A percentile compares a stretch with the other conserved stretches of the same genome.
Evolutionary conservation across 495 filamentous ascomycete species (phyloP).

Genomic region (Hypoxylon crocopeplum): DNA sequence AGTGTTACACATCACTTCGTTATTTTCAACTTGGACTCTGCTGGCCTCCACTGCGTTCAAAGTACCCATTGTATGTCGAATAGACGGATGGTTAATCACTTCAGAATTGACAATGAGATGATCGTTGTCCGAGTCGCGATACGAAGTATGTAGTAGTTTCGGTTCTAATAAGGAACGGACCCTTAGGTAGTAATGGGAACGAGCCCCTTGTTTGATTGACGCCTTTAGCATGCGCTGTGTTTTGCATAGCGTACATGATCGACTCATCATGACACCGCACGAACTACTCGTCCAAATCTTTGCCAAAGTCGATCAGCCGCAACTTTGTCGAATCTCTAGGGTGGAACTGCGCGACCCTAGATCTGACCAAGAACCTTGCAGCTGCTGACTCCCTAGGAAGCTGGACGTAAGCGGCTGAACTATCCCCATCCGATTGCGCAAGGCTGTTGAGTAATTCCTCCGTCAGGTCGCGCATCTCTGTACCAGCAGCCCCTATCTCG

Average conservation of each 20-base stretch:
- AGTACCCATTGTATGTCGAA: too few species aligned
- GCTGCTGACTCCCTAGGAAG: slow-evolving; percentile 79
- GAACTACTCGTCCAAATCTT: slow-evolving; percentile 69
- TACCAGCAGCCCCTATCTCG: slow-evolving; percentile 69
- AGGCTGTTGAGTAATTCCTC: slow-evolving; percentile 67
- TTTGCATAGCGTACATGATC: slow-evolving; percentile 1
- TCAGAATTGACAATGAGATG: too few species aligned
- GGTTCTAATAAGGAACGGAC: background rate
- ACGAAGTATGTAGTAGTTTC: too few species aligned
- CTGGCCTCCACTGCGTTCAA: too few species aligned
- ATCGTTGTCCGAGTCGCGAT: slow-evolving; percentile 1
- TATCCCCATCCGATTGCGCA: slow-evolving; percentile 64
- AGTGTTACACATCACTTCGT: too few species aligned
- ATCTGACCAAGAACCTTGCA: slow-evolving; percentile 81
- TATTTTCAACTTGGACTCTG: too few species aligned
- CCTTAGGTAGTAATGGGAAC: background rate
- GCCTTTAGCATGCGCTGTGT: slow-evolving; percentile 1
- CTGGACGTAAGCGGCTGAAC: slow-evolving; percentile 68
- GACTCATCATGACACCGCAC: background rate
- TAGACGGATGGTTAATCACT: too few species aligned
- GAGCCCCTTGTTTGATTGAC: slow-evolving; percentile 17
- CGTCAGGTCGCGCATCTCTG: slow-evolving; percentile 70
- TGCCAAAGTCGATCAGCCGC: slow-evolving; percentile 83
- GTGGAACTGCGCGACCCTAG: slow-evolving; percentile 86
- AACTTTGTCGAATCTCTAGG: slow-evolving; percentile 79